These are phyloP conservation scores for Hyaloscypha bicolor DNA, from an alignment of 495 filamentous ascomycete genomes.

Conservation along the genomic window DNA sequence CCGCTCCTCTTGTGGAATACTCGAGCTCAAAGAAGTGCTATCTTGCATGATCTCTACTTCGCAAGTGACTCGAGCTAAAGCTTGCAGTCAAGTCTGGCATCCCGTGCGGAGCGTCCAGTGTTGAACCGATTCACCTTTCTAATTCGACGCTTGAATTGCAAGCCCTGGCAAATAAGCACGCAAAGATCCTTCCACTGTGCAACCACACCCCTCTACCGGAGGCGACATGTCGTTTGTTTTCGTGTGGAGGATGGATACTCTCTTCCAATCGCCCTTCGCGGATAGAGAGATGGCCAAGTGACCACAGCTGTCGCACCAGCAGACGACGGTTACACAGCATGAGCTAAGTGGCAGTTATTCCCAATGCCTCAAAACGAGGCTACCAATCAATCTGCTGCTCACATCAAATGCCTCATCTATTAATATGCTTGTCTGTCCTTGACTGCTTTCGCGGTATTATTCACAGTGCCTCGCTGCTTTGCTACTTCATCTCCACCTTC, in stretches of 20 bases:
- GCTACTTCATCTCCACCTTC: not conserved
- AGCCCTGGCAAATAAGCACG: not conserved
- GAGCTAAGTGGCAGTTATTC: conserved; percentile 8
- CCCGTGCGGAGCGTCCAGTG: not conserved
- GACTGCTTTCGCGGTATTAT: conserved; percentile 1
- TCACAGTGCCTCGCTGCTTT: not conserved
- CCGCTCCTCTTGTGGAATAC: too few species aligned
- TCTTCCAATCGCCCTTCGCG: too few species aligned
- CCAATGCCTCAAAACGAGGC: conserved; percentile 17
- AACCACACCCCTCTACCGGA: not conserved
- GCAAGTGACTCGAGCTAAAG: conserved; percentile 2
- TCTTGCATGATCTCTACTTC: conserved; percentile 1
- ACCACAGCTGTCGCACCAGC: conserved; percentile 10
- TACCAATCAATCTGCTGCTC: conserved; percentile 15
- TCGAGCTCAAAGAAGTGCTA: conserved; percentile 1
- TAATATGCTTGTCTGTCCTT: not conserved
- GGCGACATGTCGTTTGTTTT: too few species aligned
- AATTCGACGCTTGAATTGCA: conserved; percentile 1
- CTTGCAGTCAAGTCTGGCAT: not conserved
- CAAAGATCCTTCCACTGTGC: not conserved
- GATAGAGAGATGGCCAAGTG: too few species aligned
- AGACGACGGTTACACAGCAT: conserved; percentile 16
- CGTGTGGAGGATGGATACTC: too few species aligned
- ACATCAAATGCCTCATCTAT: not conserved
- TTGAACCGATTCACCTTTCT: not conserved